Conservation (phyloP, 169 alveolate species). For the Eimeria tenella region DNA sequence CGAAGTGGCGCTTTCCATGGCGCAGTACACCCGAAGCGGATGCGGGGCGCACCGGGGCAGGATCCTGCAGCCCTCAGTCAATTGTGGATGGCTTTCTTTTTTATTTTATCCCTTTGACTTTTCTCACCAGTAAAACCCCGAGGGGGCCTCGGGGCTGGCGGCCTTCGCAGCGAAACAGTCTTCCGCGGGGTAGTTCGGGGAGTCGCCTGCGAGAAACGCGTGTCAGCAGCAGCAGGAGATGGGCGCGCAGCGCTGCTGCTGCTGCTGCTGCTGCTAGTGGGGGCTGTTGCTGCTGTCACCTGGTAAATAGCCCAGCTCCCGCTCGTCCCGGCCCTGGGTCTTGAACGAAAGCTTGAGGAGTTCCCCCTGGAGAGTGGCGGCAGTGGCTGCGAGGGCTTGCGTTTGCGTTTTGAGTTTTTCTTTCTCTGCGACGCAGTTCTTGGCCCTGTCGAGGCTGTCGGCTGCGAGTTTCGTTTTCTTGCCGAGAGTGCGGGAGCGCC, state of each 20-base stretch:
- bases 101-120: not conserved
- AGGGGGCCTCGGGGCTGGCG: constrained; percentile 83
- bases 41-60: constrained; percentile 93
- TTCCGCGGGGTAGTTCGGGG: constrained; percentile 90
- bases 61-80: constrained; percentile 69
- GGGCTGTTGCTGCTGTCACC: too few relatives aligned
- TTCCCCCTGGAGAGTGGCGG: not conserved
- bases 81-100: not conserved
- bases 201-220: constrained; percentile 86
- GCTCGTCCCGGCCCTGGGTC: not conserved
- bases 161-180: constrained; percentile 89
- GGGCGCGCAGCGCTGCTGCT: not conserved
- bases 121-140: constrained; percentile 93
- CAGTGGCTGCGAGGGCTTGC: constrained; percentile 12
- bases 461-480: constrained; percentile 85
- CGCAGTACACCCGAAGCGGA: constrained; percentile 93
- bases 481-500: constrained; percentile 85
- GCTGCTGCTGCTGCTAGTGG: not conserved
- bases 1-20: constrained; percentile 85
- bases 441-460: constrained; percentile 82
- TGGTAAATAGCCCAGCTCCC: not conserved
- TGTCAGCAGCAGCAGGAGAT: not conserved
- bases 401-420: constrained; percentile 83
- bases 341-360: not conserved
- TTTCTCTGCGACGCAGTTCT: constrained; percentile 86